Conservation (phyloP, 257 asterid genomes). For the Penstemon barbatus region DNA sequence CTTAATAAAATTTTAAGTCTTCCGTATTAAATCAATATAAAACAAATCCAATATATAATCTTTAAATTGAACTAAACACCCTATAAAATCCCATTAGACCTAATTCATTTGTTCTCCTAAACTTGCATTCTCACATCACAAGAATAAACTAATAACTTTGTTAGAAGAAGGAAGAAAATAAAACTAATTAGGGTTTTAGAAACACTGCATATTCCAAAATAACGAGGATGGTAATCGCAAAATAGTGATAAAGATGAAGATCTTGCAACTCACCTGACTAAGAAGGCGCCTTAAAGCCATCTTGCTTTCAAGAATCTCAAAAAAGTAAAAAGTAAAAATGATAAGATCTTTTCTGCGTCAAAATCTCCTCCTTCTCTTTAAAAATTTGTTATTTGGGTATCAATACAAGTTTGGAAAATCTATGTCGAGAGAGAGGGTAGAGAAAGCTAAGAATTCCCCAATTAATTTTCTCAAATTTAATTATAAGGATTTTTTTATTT, state of each 20-base stretch:
- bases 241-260: constrained; percentile 12
- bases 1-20: neutral
- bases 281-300: constrained; percentile 72
- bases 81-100: neutral
- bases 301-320: constrained; percentile 30
- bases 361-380: too few species aligned
- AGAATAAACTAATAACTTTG: neutral
- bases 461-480: too few species aligned
- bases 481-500: too few species aligned
- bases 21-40: neutral
- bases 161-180: neutral
- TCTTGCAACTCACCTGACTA: constrained; percentile 49
- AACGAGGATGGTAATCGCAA: neutral
- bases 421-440: too few species aligned
- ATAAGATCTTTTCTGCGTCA: too few species aligned
- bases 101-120: constrained; percentile 1
- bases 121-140: neutral
- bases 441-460: too few species aligned
- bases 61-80: constrained; percentile 15
- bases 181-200: constrained; percentile 46
- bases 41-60: constrained; percentile 14
- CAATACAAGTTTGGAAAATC: too few species aligned
- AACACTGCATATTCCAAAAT: neutral
- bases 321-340: neutral
- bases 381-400: too few species aligned